Conservation (phyloP, 495 filamentous ascomycete genomes). For the Copromyces sp. region DNA sequence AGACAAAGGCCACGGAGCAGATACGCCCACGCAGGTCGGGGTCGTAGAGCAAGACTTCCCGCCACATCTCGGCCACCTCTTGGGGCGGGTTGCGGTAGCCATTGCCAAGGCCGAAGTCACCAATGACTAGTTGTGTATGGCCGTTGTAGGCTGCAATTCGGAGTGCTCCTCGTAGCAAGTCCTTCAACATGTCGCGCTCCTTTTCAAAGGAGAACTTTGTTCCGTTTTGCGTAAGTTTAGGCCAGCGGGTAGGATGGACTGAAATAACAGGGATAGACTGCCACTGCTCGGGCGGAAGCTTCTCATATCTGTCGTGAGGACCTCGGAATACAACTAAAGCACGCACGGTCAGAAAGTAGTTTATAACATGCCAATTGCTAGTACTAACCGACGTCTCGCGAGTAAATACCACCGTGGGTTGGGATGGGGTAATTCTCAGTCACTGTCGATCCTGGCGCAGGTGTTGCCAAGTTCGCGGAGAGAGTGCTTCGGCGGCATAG, state of each 20-base stretch:
- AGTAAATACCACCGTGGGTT: conserved; percentile 55
- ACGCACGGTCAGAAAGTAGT: background rate
- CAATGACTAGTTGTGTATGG: conserved; percentile 52
- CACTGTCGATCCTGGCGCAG: conserved; percentile 30
- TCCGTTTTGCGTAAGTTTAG: conserved; percentile 57
- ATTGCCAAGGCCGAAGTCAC: conserved; percentile 61
- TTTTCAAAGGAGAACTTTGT: conserved; percentile 56
- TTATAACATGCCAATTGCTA: conserved; percentile 4
- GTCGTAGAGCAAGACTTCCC: conserved; percentile 53
- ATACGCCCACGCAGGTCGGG: conserved; percentile 59
- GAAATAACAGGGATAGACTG: conserved; percentile 55
- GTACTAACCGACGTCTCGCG: conserved; percentile 50
- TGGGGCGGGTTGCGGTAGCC: conserved; percentile 57
- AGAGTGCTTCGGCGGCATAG: conserved; percentile 64
- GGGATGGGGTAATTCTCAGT: conserved; percentile 58
- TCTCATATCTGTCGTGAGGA: conserved; percentile 37
- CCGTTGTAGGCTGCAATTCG: conserved; percentile 53
- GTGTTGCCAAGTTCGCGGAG: conserved; percentile 49
- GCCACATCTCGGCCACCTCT: conserved; percentile 61
- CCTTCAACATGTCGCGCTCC: conserved; percentile 57
- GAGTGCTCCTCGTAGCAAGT: conserved; percentile 60
- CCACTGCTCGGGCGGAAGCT: conserved; percentile 35
- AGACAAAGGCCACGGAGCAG: conserved; percentile 58
- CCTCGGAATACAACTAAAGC: conserved; percentile 35
- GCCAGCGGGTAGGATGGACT: conserved; percentile 57